Base-by-base conservation (phyloP, 75 land plant genomes). In the Isoetes taiwanensis region DNA sequence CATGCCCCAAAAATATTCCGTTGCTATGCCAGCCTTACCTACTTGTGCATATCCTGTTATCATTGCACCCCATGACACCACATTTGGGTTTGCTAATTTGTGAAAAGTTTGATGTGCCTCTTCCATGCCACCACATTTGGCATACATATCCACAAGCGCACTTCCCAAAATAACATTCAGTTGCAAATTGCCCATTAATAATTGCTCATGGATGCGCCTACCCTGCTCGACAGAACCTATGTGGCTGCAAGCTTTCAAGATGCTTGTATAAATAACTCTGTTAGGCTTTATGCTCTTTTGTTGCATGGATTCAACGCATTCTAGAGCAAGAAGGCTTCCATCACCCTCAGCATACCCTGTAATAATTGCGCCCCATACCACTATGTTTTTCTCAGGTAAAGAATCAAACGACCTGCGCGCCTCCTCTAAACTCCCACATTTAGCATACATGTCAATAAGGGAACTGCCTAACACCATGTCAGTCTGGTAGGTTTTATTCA, bases 401-500 rank as follows among this genome's bases (percentile, higher is more conserved):
- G 12, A 35, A 20, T 57, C 62, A 64, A 64, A 64, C 12, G 56
- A 14, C 11, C 32, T 31, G 27, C 24, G 28, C 9, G 66, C 66
- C 25, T 30, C 16, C 9, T 28, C 43, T 17, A 59, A 14, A 39
- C 39, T 28, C 30, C 61, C 61, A 32, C 64, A 63, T 19, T 63
- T 63, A 28, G 64, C 64, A 34, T 63, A 63, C 64, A 63, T 63
- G 28, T 63, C 64, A 11, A 63, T 23, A 1, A 63, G 64, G 23
- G 62, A 35, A 58, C 26, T 57, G 24, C 27, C 64, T 4, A 59
- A 27, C n/a, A 56, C 14, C 21, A 55, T 21, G 27, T 56, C 35
- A 58, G 16, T 23, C 16, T 54, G n/a, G n/a, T n/a, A n/a, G n/a
- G n/a, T n/a, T n/a, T n/a, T n/a, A n/a, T n/a, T n/a, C n/a, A n/a